Evolutionary conservation across 805 yeast genomes (phyloP).

Genomic region (Saturnispora hagleri): DNA sequence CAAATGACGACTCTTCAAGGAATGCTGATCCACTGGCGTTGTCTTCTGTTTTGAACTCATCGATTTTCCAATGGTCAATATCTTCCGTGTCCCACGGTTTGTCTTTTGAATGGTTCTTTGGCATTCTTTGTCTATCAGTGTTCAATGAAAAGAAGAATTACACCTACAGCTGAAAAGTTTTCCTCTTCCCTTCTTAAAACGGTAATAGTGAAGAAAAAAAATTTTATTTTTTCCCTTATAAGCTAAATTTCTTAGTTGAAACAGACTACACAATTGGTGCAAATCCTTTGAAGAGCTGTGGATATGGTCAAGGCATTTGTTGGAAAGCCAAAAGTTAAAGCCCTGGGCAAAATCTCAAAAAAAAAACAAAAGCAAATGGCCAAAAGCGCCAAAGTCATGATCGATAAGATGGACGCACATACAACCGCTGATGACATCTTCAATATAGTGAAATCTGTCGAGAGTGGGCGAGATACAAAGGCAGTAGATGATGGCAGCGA

Average conservation of each 20-base stretch:
- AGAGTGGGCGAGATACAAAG: slow-evolving; percentile 11
- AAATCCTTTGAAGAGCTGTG: background rate
- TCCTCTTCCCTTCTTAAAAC: background rate
- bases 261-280: background rate
- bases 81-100: slow-evolving; percentile 98
- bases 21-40: slow-evolving; percentile 80
- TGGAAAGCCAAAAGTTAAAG: background rate
- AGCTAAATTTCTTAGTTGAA: background rate
- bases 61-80: slow-evolving; percentile 85
- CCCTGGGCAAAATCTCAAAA: slow-evolving; percentile 11
- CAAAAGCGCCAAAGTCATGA: slow-evolving; percentile 19
- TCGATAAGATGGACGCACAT: slow-evolving; percentile 22
- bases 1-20: slow-evolving; percentile 91
- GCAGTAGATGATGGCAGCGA: slow-evolving; percentile 1
- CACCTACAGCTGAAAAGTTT: background rate
- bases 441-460: slow-evolving; percentile 13
- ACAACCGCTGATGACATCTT: slow-evolving; percentile 18
- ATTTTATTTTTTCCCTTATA: background rate
- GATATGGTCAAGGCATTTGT: background rate
- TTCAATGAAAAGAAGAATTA: background rate
- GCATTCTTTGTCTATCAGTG: slow-evolving; percentile 40
- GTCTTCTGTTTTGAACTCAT: slow-evolving; percentile 84
- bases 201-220: background rate
- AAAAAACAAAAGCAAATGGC: slow-evolving; percentile 17
- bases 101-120: slow-evolving; percentile 85